These are phyloP conservation scores for Artemisia argyi DNA, from an alignment of 129 eudicot species.

Conservation along the genomic window DNA sequence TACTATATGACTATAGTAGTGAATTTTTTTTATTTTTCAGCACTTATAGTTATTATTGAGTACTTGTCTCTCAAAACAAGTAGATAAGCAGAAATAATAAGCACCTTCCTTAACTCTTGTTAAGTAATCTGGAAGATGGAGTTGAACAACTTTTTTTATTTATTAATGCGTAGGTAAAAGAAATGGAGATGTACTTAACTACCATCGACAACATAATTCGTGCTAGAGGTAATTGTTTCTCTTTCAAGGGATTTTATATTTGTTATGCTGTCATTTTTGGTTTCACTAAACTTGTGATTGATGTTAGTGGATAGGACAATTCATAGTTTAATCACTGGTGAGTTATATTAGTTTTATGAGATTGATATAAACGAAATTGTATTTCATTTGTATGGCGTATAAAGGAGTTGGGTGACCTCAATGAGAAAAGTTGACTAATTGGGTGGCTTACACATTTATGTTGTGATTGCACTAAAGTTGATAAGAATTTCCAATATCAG, in stretches of 20 bases:
- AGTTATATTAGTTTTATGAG: slow-evolving; percentile 29
- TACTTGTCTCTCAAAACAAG: too few species aligned
- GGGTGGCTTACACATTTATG: neutral
- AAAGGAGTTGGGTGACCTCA: too few species aligned
- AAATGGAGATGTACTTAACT: slow-evolving; percentile 92
- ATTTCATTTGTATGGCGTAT: neutral
- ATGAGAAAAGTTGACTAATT: too few species aligned
- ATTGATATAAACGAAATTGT: neutral
- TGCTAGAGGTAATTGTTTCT: slow-evolving; percentile 65
- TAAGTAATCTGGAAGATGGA: too few species aligned
- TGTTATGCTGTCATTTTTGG: slow-evolving; percentile 1
- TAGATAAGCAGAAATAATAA: too few species aligned
- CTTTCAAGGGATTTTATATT: neutral
- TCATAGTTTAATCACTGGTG: slow-evolving; percentile 77
- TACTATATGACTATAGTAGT: too few species aligned
- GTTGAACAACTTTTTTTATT: too few species aligned
- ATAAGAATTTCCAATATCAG: slow-evolving; percentile 46
- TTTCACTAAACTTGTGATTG: neutral
- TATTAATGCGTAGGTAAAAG: slow-evolving; percentile 56
- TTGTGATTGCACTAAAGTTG: slow-evolving; percentile 24
- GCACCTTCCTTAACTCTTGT: too few species aligned
- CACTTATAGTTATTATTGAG: too few species aligned
- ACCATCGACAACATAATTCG: slow-evolving; percentile 75
- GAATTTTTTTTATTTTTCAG: too few species aligned
- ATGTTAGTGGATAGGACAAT: slow-evolving; percentile 40